These are phyloP conservation scores for Xylariomycetidae sp. DNA, from an alignment of 2,329 filamentous ascomycete genomes.

Conservation along the genomic window DNA sequence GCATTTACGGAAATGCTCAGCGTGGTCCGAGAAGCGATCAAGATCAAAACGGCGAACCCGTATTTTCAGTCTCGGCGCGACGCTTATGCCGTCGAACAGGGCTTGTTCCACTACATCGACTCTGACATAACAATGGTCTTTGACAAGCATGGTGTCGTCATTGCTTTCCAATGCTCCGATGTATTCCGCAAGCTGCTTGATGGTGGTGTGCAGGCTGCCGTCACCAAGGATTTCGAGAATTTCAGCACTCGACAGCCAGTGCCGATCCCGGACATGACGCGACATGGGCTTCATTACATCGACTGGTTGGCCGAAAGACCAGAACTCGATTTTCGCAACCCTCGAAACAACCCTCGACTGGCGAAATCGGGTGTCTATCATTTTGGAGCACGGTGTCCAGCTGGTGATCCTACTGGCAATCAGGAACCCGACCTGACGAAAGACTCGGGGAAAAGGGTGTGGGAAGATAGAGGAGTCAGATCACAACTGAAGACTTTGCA, in stretches of 20 bases:
- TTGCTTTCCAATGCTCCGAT: constrained; percentile 1
- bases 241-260: constrained; percentile 6
- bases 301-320: constrained; percentile 6
- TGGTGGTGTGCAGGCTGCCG: neutral
- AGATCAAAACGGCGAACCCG: neutral
- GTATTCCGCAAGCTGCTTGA: constrained; percentile 1
- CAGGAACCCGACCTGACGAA: neutral
- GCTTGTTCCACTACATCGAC: constrained; percentile 1
- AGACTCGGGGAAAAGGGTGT: neutral
- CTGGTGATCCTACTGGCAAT: neutral
- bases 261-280: constrained; percentile 6
- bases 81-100: neutral
- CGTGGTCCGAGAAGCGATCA: neutral
- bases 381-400: neutral
- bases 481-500: neutral
- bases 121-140: constrained; percentile 1
- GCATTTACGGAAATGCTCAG: neutral
- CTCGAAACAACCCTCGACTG: constrained; percentile 1
- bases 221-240: neutral
- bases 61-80: constrained; percentile 2
- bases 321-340: constrained; percentile 3
- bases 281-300: constrained; percentile 4
- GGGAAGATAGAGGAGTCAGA: neutral
- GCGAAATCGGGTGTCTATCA: constrained; percentile 4
- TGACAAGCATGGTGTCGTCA: constrained; percentile 1